These are phyloP conservation scores for Sporothrix brasiliensis DNA, from an alignment of 2,329 filamentous ascomycete genomes.

Conservation along the genomic window DNA sequence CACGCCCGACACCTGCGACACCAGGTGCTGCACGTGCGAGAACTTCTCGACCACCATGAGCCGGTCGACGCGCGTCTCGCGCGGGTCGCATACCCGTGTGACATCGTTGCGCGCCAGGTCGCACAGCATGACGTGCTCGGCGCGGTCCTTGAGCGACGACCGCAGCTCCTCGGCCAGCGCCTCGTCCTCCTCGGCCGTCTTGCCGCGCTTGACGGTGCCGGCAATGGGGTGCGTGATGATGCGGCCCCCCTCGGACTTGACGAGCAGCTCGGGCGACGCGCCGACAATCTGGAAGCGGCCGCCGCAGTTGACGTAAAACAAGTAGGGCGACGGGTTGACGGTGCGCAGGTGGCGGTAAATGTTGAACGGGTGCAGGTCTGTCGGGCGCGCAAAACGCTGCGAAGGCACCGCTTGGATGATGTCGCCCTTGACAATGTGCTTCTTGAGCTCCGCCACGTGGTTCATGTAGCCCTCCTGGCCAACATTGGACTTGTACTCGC, in stretches of 20 bases:
- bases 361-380: conserved; percentile 93
- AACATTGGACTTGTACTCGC: conserved; percentile 89
- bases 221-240: conserved; percentile 98
- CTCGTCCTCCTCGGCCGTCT: conserved; percentile 78
- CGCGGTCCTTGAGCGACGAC: conserved; percentile 83
- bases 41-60: conserved; percentile 95
- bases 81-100: conserved; percentile 90
- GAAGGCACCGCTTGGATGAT: conserved; percentile 98
- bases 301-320: conserved; percentile 91
- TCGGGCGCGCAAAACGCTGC: conserved; percentile 87
- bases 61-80: conserved; percentile 85
- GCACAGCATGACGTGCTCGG: conserved; percentile 96
- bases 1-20: conserved; percentile 93
- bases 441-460: conserved; percentile 84
- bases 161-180: conserved; percentile 75
- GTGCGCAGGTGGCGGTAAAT: conserved; percentile 94
- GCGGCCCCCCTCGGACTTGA: conserved; percentile 78
- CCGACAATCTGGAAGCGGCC: conserved; percentile 94
- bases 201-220: conserved; percentile 87
- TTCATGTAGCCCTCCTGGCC: conserved; percentile 83
- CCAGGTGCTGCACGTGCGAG: conserved; percentile 95
- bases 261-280: conserved; percentile 90
- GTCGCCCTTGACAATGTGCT: conserved; percentile 87
- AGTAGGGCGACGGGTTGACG: conserved; percentile 96
- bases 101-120: conserved; percentile 95